Base-by-base conservation (phyloP, 768 basidiomycete species). In the Tephrocybe rancida region DNA sequence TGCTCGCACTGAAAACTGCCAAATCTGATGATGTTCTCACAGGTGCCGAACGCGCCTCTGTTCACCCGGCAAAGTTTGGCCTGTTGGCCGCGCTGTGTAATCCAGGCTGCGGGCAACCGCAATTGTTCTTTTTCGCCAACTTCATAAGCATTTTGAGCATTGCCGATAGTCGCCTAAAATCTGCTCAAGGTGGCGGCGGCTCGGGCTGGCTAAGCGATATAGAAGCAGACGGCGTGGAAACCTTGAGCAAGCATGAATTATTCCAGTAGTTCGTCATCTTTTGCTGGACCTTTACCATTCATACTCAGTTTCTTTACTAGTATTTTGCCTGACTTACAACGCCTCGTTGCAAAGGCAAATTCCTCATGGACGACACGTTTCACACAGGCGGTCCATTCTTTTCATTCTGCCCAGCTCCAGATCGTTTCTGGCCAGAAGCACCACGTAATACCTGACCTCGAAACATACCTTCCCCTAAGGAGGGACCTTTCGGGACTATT, bases 81-180 rank as follows among this genome's bases (percentile, higher is more conserved):
- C 68, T 88, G 21, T 72, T 86, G 25, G 83, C 82, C 1, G 73
- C 83, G 1, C 72, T 85, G 1, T 85, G 83, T 60, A 80, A 82
- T 58, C 86, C 87, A 7, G 76, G 69, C 2, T 81, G 79, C 57
- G 86, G 86, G 60, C 67, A 70, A 7, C 68, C 82, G 0, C 86
- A 87, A 63, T 67, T 88, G 21, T 69, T 73, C 27, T 69, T 84
- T 30, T 67, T 81, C 45, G 72, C 77, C 27, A 81, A 86, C 55
- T 75, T 85, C 42, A 60, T 81, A 50, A 73, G 75, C 35, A 56
- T 80, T 46, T 49, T 83, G 41, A 57, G 77, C 19, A 62, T 74
- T 34, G 48, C 58, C 53, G 69, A 73, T 21, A 62, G 65, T 18
- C 66, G 72, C 22, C 58, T 66, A 5, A 50, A 60, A 41, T 54